Evolutionary conservation across 2,329 filamentous ascomycete species (phyloP), one percentile per base, ranked within the genome.

Genomic region (Shiraia bambusicola): DNA sequence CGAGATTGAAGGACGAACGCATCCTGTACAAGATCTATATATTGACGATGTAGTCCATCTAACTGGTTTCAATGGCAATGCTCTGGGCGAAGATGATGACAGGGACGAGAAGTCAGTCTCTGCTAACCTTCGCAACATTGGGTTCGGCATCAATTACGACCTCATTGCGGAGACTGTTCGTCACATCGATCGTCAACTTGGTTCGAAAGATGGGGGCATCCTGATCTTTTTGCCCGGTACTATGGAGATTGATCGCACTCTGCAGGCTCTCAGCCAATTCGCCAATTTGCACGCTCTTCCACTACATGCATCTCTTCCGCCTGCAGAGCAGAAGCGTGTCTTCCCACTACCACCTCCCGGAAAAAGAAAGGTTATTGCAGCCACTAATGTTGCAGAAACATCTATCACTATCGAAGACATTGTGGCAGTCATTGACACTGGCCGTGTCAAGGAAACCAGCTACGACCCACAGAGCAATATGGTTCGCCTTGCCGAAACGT

Each of bases 381-480:
- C 93, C 1, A 98, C 93, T 31, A 98, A 98, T 59, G 92, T 98
- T 2, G 93, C 93, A 2, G 93, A 98, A 67, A 98, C 93, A 0
- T 97, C 93, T 2, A 97, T 98, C 65, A 98, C 93, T 0, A 98
- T 98, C 46, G 91, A 96, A 63, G 93, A 98, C 63, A 88, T 98
- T 38, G 87, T 97, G 2, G 92, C 88, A 2, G 93, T 98, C 32
- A 92, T 98, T 50, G 93, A 98, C 66, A 93, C 87, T 9, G 93
- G 93, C 19, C 84, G 89, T 38, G 93, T 98, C 45, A 98, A 98
- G 64, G 92, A 98, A 69, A 98, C 91, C 0, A 92, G 88, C 63
- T 97, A 91, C 58, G 93, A 97, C 65, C 82, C 89, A 0, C 80
- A 86, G 49, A 95, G 86, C 65, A 95, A 95, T 63, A 95, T 97